A percentile compares a stretch with the other conserved stretches of the same genome.
These are phyloP conservation scores for Panaeolus cyanescens DNA, from an alignment of 768 basidiomycete species.

Conservation along the genomic window DNA sequence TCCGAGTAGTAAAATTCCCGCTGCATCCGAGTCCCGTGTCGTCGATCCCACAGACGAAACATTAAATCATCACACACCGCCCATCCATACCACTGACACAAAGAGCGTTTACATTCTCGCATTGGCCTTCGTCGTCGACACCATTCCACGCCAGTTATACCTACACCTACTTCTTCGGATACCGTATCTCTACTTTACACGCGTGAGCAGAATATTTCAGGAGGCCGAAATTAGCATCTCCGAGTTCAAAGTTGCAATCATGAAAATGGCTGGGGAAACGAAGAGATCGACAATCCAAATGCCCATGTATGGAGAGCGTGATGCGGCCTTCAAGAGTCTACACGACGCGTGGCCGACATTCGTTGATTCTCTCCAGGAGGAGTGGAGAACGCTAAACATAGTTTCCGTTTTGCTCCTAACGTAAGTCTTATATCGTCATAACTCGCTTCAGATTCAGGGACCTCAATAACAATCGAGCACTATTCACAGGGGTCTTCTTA, in stretches of 20 bases:
- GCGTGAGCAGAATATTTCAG: conserved; percentile 64
- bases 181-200: conserved; percentile 66
- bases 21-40: too few relatives aligned
- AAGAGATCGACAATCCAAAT: not conserved
- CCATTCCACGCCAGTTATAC: conserved; percentile 32
- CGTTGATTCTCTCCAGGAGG: conserved; percentile 28
- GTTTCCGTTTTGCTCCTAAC: conserved; percentile 34
- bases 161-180: conserved; percentile 50
- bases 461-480: too few relatives aligned
- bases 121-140: conserved; percentile 26
- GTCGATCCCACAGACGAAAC: too few relatives aligned
- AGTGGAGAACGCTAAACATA: conserved; percentile 38
- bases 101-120: too few relatives aligned
- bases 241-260: conserved; percentile 46
- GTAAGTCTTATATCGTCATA: too few relatives aligned
- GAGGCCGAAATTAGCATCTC: conserved; percentile 63
- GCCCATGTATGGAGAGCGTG: conserved; percentile 18
- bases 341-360: conserved; percentile 29
- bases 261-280: conserved; percentile 17
- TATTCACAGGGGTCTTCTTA: too few relatives aligned
- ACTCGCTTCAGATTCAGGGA: too few relatives aligned
- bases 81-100: too few relatives aligned
- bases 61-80: too few relatives aligned
- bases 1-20: too few relatives aligned
- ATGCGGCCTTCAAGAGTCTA: too few relatives aligned